Evolutionary conservation across 169 alveolate species (phyloP), one percentile per base, ranked within the genome.

Genomic region (Cyclospora cayetanensis): DNA sequence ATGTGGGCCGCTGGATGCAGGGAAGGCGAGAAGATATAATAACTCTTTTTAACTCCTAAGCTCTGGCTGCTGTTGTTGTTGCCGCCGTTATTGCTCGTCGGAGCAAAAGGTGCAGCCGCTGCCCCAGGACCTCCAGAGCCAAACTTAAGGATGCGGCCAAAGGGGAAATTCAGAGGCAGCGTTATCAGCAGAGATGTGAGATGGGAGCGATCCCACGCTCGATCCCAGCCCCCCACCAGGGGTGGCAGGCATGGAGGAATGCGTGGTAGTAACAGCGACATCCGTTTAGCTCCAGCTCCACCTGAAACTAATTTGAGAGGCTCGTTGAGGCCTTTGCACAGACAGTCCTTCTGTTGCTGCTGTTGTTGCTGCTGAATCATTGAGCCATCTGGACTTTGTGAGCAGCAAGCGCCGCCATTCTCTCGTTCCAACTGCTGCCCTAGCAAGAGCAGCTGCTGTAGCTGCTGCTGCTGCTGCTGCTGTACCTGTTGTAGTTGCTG

Each of bases 11-110:
- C 86, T 34, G 79, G 84, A 25, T 87, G 92, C 72, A 87, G 79
- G 12, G 79, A 5, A 2, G 92, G 92, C 15, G 92, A 87, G 79
- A 87, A 87, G 77, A 79, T 68, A 79, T 70, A 87, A 79, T 87
- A 87, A 68, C 92, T 87, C 65, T 87, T 87, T 53, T 87, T 87
- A 31, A 79, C 92, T 9, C 88, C 92, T 29, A 87, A 87, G 12
- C 86, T 76, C 39, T 76, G 86, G 86, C 68, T 76, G 68, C 86
- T 76, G 72, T 12, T 60, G 72, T n/a, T 60, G 72, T 31, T 60
- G n/a, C n/a, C n/a, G n/a, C n/a, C n/a, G 85, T 63, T 41, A 66
- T 20, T 41, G 60, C 41, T 76, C 43, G 66, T 31, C 12, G 68
- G 55, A 35, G 55, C 76, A 52, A 41, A 39, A 31, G 46, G 18